Percentiles rank a stretch among this genome's conserved stretches.
These are phyloP conservation scores for Agaricus subrufescens DNA, from an alignment of 768 basidiomycete species.

Conservation along the genomic window DNA sequence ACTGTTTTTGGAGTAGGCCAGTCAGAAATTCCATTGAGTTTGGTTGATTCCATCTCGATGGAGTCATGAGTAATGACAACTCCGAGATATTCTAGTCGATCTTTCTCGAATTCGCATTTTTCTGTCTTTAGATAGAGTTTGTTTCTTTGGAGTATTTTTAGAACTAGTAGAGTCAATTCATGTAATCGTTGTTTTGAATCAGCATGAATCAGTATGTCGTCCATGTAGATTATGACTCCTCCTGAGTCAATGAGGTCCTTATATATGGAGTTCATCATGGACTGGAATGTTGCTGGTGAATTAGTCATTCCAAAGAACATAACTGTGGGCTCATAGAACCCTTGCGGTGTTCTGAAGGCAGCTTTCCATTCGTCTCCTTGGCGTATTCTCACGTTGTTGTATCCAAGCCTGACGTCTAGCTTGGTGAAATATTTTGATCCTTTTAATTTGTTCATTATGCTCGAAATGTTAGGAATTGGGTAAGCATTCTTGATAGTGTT, in stretches of 20 bases:
- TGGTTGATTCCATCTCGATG: conserved; percentile 30
- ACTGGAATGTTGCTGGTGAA: conserved; percentile 12
- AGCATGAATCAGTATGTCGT: conserved; percentile 32
- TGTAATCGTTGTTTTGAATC: background rate
- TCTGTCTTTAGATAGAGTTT: conserved; percentile 4
- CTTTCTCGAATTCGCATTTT: conserved; percentile 6
- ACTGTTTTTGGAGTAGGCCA: conserved; percentile 32
- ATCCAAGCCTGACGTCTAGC: conserved; percentile 2
- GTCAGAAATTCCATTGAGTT: conserved; percentile 27
- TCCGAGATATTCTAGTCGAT: conserved; percentile 4
- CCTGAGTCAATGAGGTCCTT: conserved; percentile 17
- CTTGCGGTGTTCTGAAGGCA: conserved; percentile 2
- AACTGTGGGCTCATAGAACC: conserved; percentile 15
- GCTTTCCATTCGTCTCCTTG: conserved; percentile 8
- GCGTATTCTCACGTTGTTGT: conserved; percentile 2
- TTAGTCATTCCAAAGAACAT: conserved; percentile 18
- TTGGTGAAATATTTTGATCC: conserved; percentile 8
- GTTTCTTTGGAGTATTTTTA: background rate
- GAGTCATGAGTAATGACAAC: background rate
- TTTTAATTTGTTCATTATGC: conserved; percentile 19
- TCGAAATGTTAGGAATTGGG: conserved; percentile 28
- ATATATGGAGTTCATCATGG: conserved; percentile 14
- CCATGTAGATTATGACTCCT: conserved; percentile 32
- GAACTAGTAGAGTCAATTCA: background rate
- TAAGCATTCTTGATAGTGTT: conserved; percentile 27